phyloP scores from a whole-genome alignment of 2,329 filamentous ascomycete genomes.

The Pseudocercospora eumusae region DNA sequence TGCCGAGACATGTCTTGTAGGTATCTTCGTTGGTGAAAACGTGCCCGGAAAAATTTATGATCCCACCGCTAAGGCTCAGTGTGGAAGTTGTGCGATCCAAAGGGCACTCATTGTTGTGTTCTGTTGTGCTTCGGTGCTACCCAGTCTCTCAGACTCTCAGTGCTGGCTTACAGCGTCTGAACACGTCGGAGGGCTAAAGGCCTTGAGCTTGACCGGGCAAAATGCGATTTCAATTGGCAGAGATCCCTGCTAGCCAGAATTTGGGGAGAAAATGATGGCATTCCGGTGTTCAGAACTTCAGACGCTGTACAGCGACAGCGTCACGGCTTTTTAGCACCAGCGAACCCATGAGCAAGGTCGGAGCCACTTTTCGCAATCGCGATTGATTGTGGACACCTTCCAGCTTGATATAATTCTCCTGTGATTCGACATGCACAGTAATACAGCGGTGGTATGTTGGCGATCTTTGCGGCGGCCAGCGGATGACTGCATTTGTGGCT shows the following conservation, averaged over 20 bases:
- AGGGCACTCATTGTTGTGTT: not conserved
- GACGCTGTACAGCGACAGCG: no score
- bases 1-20: not conserved
- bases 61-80: not conserved
- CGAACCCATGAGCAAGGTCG: not conserved
- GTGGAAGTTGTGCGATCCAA: not conserved
- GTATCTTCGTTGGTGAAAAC: not conserved
- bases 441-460: not conserved
- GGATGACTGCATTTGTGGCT: conserved; percentile 14
- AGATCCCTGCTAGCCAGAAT: no score
- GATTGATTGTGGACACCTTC: not conserved
- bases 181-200: no score
- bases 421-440: not conserved
- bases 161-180: no score
- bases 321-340: not conserved
- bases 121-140: not conserved
- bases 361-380: not conserved
- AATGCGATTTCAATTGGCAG: no score
- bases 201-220: no score
- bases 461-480: conserved; percentile 10
- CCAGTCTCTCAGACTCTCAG: no score
- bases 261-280: no score
- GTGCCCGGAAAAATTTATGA: not conserved
- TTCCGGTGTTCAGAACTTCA: no score
- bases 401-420: not conserved